Conservation (phyloP, 495 filamentous ascomycete genomes). For the Zalerion maritima region DNA sequence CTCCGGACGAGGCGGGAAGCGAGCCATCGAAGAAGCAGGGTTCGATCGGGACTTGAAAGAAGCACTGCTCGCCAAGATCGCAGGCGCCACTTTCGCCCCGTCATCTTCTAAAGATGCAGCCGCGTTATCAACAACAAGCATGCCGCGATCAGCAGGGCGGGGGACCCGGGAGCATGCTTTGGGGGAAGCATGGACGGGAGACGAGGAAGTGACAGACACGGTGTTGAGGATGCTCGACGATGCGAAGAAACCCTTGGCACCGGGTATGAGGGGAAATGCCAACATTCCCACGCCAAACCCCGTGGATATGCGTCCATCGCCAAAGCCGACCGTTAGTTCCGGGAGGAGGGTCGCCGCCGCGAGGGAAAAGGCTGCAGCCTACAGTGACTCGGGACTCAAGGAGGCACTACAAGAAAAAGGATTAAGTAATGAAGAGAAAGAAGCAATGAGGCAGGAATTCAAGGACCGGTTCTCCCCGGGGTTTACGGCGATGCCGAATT, state of each 20-base stretch:
- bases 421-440: slow-evolving; percentile 53
- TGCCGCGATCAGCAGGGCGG: slow-evolving; percentile 47
- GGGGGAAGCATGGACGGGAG: slow-evolving; percentile 63
- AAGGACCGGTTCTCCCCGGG: slow-evolving; percentile 64
- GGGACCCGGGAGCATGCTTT: slow-evolving; percentile 60
- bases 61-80: slow-evolving; percentile 58
- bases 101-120: slow-evolving; percentile 51
- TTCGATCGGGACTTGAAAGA: slow-evolving; percentile 77
- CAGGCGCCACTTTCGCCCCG: slow-evolving; percentile 53
- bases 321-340: slow-evolving; percentile 18
- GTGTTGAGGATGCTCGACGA: slow-evolving; percentile 83
- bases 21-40: slow-evolving; percentile 68
- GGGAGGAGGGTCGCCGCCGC: slow-evolving; percentile 60
- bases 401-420: slow-evolving; percentile 39
- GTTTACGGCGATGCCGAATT: slow-evolving; percentile 61
- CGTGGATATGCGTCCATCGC: slow-evolving; percentile 47
- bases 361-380: slow-evolving; percentile 61
- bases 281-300: slow-evolving; percentile 35
- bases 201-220: slow-evolving; percentile 56
- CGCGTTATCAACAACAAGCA: slow-evolving; percentile 46
- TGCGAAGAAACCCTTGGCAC: slow-evolving; percentile 53
- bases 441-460: slow-evolving; percentile 53
- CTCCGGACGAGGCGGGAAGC: slow-evolving; percentile 50
- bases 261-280: slow-evolving; percentile 23
- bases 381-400: slow-evolving; percentile 40